Conservation (phyloP, 495 filamentous ascomycete genomes). For the Penicillium coprophilum region DNA sequence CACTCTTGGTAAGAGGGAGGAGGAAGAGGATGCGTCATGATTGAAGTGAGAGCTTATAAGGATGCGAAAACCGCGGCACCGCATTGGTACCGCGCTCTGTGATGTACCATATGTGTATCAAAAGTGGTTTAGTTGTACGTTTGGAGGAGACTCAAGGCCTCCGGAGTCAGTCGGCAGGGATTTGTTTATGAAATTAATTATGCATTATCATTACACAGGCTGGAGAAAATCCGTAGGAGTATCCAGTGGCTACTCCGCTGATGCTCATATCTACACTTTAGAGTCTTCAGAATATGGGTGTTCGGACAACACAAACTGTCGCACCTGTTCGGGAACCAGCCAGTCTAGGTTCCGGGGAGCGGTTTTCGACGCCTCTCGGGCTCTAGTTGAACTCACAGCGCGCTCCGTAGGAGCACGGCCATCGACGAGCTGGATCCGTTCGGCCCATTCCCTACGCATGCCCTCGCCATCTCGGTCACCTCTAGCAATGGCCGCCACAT, state of each 20-base stretch:
- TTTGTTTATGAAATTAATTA: conserved; percentile 6
- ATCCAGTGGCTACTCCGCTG: background rate
- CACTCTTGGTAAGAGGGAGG: conserved; percentile 57
- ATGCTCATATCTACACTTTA: conserved; percentile 1
- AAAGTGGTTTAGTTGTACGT: conserved; percentile 2
- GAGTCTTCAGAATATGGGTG: conserved; percentile 31
- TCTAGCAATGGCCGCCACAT: conserved; percentile 50
- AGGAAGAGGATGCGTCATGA: conserved; percentile 48
- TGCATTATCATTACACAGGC: conserved; percentile 7
- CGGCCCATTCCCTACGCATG: conserved; percentile 64
- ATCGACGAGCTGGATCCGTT: conserved; percentile 67
- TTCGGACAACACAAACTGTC: conserved; percentile 53
- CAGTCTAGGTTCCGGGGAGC: conserved; percentile 56
- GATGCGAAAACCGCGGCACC: background rate
- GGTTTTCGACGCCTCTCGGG: conserved; percentile 60
- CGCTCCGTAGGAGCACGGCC: conserved; percentile 53
- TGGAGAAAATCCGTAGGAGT: background rate
- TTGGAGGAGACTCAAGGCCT: background rate
- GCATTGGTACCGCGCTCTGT: background rate
- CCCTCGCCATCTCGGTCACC: conserved; percentile 57
- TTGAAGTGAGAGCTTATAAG: background rate
- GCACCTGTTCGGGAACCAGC: conserved; percentile 65
- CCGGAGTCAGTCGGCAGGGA: conserved; percentile 3
- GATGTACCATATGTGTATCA: conserved; percentile 23
- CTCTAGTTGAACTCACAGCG: conserved; percentile 75